Base-by-base conservation (phyloP, 1,284 basidiomycete species). In the Naganishia cerealis region DNA sequence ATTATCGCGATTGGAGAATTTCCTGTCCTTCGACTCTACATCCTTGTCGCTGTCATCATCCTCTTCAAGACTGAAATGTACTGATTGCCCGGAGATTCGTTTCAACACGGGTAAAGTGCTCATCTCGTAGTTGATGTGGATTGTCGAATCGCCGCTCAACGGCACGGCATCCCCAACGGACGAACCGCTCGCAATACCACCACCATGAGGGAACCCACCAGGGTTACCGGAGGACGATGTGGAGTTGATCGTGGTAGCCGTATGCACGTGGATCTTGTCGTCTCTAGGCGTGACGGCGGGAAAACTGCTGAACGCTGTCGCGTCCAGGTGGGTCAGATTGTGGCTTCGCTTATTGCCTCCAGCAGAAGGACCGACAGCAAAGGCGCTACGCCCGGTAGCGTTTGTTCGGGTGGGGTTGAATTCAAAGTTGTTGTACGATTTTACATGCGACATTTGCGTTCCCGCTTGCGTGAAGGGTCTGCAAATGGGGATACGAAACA, bases 351-450 rank as follows among this genome's bases (percentile, higher is more conserved):
- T 59, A 46, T 59, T 54, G 15, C 61, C 61, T 4, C 36, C 21
- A 38, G 26, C 24, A 13, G 61, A 36, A 4, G 61, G 61, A 33
- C 61, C 61, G 39, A 52, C 61, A 5, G 61, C 50, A n/a, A 63
- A 63, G 5, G 48, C 61, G 38, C 50, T 42, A 1, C 38, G 50
- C 16, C 38, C 40, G 2, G 61, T 42, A 6, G 39, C 36, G 48
- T 24, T 50, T 16, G 46, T 62, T 16, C 29, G 43, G 38, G 61
- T 54, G 1, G 61, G 61, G 21, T 63, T 40, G 48, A 39, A 63
- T 40, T 63, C 61, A 53, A 63, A 63, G 50, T 63, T 63, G 50
- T 63, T 63, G 38, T 63, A 63, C 6, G 61, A 63, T 54, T 53
- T 63, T 9, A 63, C 4, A 16, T 63, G 61, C 36, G 61, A 63